Evolutionary conservation across 164 flowering plant species (phyloP), one percentile per base, ranked within the genome.

Genomic region (Nymphaea thermarum): DNA sequence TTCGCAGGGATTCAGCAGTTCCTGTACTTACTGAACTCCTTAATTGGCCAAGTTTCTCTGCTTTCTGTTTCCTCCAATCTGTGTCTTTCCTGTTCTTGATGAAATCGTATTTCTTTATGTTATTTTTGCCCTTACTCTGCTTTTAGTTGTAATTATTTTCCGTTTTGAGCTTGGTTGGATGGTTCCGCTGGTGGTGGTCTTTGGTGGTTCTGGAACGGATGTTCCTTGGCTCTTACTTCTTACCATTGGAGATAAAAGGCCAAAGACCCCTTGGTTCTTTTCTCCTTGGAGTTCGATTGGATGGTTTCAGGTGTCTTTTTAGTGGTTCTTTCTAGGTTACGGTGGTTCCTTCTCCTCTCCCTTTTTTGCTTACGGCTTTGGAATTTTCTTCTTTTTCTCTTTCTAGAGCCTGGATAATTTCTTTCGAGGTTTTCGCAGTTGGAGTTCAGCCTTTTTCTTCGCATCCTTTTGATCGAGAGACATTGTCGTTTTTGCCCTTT

Each of bases 281-380:
- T 15, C 14, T 51, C 12, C 5, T 51, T 51, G 57, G 57, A 25
- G 36, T 51, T 3, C 8, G 57, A 51, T 8, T 51, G 14, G 57
- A 51, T 51, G 8, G 57, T 51, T 51, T 51, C 57, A 51, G 57
- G 57, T 51, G 36, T 25, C 36, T 51, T 51, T 51, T 51, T 51
- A 51, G 57, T 51, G 57, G 8, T 41, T 25, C 7, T 62, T 62
- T 62, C 64, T 5, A 57, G 43, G 45, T 63, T 67, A 4, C 62
- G 91, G 99, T 96, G 98, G 45, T 94, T 90, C 70, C 36, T 25
- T 25, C 36, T 25, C 36, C 1, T 25, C 36, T 25, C 36, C 36
- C 36, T 25, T 25, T 25, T 25, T 25, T 0, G 36, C 36, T 25
- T 1, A 0, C 1, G 36, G 36, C 36, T 25, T 25, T 25, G 36